These are phyloP conservation scores for Trifolium fragiferum DNA, from an alignment of 306 rosid genomes.

Conservation along the genomic window DNA sequence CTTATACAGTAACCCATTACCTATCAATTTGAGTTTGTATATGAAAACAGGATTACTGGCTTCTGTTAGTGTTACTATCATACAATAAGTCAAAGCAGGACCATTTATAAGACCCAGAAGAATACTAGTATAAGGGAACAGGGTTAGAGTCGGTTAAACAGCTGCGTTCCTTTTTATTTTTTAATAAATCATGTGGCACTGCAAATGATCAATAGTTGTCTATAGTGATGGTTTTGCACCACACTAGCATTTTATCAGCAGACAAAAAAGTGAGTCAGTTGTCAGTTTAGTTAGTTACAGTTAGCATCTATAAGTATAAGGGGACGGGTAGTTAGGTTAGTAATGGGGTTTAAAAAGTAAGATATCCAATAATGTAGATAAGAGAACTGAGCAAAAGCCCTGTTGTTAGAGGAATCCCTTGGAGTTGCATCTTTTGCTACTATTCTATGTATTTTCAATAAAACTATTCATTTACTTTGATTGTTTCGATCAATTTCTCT, in stretches of 20 bases:
- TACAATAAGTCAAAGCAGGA: neutral
- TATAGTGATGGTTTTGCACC: too few species aligned
- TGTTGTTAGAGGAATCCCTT: neutral
- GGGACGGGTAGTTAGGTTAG: neutral
- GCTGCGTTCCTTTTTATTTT: too few species aligned
- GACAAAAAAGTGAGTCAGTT: neutral
- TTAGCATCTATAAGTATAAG: neutral
- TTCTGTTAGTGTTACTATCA: neutral
- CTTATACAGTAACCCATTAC: neutral
- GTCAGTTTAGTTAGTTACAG: neutral
- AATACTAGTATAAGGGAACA: neutral
- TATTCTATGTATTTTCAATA: neutral
- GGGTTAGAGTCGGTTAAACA: neutral
- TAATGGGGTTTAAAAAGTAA: neutral
- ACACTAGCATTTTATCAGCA: too few species aligned
- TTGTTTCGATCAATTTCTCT: neutral
- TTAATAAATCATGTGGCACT: too few species aligned
- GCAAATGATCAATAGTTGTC: too few species aligned
- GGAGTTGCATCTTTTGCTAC: neutral
- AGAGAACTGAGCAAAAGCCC: neutral
- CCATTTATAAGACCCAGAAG: neutral
- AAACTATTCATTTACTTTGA: neutral
- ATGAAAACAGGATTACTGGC: neutral
- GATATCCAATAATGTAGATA: neutral
- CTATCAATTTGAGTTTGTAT: neutral